phyloP scores from a whole-genome alignment of 768 basidiomycete species.

The Suillus bovinus region DNA sequence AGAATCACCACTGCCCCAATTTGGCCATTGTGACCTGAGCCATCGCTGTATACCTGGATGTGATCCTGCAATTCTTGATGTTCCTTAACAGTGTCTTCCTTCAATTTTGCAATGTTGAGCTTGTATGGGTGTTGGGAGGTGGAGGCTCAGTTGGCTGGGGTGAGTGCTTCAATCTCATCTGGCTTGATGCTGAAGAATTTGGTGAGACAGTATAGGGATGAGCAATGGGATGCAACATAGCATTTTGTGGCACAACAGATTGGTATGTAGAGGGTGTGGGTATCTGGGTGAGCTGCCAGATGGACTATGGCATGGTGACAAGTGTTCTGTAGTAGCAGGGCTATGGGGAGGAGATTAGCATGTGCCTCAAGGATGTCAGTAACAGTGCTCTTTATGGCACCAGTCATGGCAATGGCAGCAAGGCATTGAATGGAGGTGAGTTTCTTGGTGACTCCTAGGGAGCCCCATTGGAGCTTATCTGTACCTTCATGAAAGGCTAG shows the following conservation, averaged over 20 bases:
- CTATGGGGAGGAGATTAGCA: neutral
- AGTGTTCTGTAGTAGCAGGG: neutral
- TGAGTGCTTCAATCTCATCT: neutral
- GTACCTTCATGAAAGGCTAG: neutral
- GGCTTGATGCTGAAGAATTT: neutral
- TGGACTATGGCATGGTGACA: neutral
- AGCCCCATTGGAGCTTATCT: neutral
- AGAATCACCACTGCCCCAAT: slow-evolving; percentile 22
- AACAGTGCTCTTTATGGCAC: neutral
- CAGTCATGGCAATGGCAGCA: neutral
- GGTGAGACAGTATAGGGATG: neutral
- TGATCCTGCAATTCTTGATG: no score
- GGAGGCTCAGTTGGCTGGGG: neutral
- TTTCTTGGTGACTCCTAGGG: neutral
- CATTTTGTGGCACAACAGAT: neutral
- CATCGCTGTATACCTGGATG: slow-evolving; percentile 19
- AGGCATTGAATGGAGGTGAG: neutral
- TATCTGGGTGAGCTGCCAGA: neutral
- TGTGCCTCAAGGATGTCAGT: neutral
- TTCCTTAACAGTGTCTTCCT: no score
- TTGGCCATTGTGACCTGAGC: neutral
- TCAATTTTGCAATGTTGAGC: no score
- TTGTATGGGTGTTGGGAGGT: neutral
- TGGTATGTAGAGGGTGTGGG: neutral
- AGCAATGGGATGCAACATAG: neutral